Evolutionary conservation across 1,284 basidiomycete species (phyloP).

Genomic region (Cutaneotrichosporon spelunceum): DNA sequence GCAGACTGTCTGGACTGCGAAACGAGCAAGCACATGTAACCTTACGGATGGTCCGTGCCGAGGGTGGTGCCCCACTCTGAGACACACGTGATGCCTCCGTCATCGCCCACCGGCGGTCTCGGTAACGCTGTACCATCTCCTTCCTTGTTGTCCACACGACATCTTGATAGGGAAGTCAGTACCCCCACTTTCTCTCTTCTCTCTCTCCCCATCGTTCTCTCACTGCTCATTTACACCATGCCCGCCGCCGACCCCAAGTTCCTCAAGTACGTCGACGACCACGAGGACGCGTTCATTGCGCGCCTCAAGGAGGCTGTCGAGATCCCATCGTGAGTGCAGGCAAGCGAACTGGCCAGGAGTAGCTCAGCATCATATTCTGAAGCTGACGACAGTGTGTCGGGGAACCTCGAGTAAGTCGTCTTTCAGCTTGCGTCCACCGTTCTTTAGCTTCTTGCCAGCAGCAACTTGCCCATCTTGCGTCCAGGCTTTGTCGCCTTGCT

Average conservation of each 20-base stretch:
- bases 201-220: background rate
- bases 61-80: background rate
- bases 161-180: background rate
- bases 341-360: background rate
- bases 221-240: conserved; percentile 26
- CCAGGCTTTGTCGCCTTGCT: background rate
- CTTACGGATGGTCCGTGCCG: background rate
- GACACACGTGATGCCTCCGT: background rate
- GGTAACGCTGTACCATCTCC: background rate
- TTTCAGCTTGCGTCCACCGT: background rate
- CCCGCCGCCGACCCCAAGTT: conserved; percentile 55
- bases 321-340: conserved; percentile 69
- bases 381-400: conserved; percentile 47
- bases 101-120: background rate
- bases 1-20: background rate
- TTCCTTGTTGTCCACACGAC: background rate
- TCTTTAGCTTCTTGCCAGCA: too few species aligned
- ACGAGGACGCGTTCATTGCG: conserved; percentile 70
- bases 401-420: conserved; percentile 45
- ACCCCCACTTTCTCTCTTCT: background rate
- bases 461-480: background rate
- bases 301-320: conserved; percentile 78
- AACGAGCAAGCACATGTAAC: background rate
- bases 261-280: conserved; percentile 64
- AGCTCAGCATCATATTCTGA: background rate